Conservation (phyloP, 192 early-diverging fungal genomes). For the Umbelopsis ramanniana region DNA sequence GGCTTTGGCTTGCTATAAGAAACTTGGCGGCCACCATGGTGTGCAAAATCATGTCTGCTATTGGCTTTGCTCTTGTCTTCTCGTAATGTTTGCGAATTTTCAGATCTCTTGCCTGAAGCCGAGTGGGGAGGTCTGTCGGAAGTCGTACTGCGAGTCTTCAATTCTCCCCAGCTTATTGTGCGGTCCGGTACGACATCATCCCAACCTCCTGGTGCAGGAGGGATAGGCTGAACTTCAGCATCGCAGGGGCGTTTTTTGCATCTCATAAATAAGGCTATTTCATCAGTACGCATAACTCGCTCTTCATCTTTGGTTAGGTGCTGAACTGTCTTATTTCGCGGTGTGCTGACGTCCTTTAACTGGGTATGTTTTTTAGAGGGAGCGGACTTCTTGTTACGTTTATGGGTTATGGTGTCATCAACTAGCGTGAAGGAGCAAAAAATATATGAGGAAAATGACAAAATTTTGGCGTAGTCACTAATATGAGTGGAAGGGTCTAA, state of each 20-base stretch:
- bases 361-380: background rate
- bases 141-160: background rate
- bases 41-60: background rate
- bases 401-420: background rate
- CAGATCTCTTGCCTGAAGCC: background rate
- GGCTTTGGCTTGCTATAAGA: background rate
- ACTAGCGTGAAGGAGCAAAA: background rate
- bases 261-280: slow-evolving; percentile 28
- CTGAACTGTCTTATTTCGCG: background rate
- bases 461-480: background rate
- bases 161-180: slow-evolving; percentile 9
- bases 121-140: background rate
- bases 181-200: slow-evolving; percentile 22
- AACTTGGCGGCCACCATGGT: background rate
- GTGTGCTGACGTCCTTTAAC: background rate
- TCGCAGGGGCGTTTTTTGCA: slow-evolving; percentile 18
- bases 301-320: slow-evolving; percentile 4
- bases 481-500: too few relatives aligned
- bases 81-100: background rate
- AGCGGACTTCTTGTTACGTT: background rate
- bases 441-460: background rate
- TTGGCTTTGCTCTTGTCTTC: background rate
- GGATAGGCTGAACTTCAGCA: background rate
- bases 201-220: slow-evolving; percentile 24
- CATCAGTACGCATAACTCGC: background rate